A percentile compares a stretch with the other conserved stretches of the same genome.
Evolutionary conservation across 2,329 filamentous ascomycete genomes (phyloP).

Genomic region (Ophiocordyceps sinensis): DNA sequence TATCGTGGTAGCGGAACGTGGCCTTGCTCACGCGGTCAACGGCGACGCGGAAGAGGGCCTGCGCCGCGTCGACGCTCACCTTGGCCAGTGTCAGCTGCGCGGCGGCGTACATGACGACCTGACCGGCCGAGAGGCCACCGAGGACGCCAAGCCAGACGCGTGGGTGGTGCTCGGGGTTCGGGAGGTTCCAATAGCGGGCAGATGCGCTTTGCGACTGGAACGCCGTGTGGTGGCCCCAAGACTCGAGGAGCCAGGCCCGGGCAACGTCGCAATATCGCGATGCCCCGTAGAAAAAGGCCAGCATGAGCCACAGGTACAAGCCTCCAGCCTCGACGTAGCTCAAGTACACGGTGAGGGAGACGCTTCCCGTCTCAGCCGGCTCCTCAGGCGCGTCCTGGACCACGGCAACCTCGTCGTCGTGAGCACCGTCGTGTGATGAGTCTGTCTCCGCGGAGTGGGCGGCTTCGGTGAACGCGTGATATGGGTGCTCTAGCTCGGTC

Average conservation of each 20-base stretch:
- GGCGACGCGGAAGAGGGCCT: conserved; percentile 57
- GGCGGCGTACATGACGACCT: conserved; percentile 44
- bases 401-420: conserved; percentile 8
- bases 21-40: conserved; percentile 62
- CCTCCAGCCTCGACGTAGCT: conserved; percentile 73
- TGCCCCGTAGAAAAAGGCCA: conserved; percentile 46
- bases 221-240: conserved; percentile 56
- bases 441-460: conserved; percentile 6
- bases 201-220: neutral
- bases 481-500: conserved; percentile 21
- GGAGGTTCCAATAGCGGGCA: conserved; percentile 23
- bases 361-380: conserved; percentile 43
- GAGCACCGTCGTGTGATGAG: conserved; percentile 21
- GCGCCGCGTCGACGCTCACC: conserved; percentile 69
- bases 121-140: conserved; percentile 45
- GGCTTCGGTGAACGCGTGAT: conserved; percentile 12
- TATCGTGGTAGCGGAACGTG: conserved; percentile 82
- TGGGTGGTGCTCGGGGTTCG: conserved; percentile 52
- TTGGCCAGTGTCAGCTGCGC: conserved; percentile 55
- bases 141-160: conserved; percentile 63
- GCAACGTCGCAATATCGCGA: conserved; percentile 51
- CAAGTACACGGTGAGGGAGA: conserved; percentile 66
- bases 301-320: conserved; percentile 54
- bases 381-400: conserved; percentile 18
- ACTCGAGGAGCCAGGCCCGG: conserved; percentile 70